Evolutionary conservation across 305 asterid species (phyloP).

Genomic region (Ilex paraguariensis): DNA sequence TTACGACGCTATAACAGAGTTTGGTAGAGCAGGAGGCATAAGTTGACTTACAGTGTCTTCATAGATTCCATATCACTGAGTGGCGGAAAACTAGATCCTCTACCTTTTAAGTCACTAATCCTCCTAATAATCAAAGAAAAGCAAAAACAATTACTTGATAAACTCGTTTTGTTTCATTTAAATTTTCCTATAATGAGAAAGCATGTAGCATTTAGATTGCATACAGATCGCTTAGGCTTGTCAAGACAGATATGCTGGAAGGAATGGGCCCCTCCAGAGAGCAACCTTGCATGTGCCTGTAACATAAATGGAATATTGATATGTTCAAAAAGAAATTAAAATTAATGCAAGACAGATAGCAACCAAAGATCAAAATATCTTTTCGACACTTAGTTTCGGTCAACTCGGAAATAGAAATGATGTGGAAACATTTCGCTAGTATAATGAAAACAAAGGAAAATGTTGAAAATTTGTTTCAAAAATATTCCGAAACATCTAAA

Average conservation of each 20-base stretch:
- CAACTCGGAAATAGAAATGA: no score
- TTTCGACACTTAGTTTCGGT: no score
- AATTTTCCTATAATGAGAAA: no score
- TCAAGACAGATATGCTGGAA: constrained; percentile 58
- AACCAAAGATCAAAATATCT: no score
- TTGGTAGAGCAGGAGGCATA: not conserved
- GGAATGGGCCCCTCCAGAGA: constrained; percentile 88
- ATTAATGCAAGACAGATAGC: no score
- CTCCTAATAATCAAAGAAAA: constrained; percentile 53
- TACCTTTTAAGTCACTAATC: constrained; percentile 82
- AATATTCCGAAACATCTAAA: no score
- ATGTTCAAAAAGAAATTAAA: constrained; percentile 5
- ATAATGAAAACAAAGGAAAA: no score
- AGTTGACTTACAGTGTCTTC: constrained; percentile 66
- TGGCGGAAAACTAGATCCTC: constrained; percentile 63
- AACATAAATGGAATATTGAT: constrained; percentile 14
- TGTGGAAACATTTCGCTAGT: no score
- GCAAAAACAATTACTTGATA: not conserved
- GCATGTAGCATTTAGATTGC: constrained; percentile 15
- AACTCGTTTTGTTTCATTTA: not conserved
- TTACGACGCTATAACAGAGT: not conserved
- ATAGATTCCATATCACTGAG: constrained; percentile 45
- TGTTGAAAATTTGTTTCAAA: no score
- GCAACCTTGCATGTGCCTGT: constrained; percentile 94
- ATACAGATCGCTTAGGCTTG: constrained; percentile 68